Conservation (phyloP, 2,329 filamentous ascomycete species). For the Incumbomyces lentus region DNA sequence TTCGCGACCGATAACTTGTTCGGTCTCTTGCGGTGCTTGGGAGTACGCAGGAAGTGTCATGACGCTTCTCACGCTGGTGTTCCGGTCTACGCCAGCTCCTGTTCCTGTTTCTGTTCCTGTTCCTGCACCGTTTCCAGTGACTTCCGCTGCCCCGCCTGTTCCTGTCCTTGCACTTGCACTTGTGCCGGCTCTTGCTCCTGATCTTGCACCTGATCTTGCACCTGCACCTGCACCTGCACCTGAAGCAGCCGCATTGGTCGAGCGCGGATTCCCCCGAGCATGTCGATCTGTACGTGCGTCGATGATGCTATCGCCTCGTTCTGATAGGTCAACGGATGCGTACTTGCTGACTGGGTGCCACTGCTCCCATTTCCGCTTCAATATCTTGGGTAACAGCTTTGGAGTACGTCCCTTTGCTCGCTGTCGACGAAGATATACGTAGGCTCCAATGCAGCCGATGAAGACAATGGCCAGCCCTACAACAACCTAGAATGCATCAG, state of each 20-base stretch:
- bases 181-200: neutral
- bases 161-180: neutral
- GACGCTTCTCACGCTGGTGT: conserved; percentile 81
- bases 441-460: conserved; percentile 8
- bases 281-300: neutral
- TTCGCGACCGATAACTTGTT: conserved; percentile 76
- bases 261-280: neutral
- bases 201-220: too few species aligned
- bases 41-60: conserved; percentile 88
- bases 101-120: neutral
- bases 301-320: conserved; percentile 4
- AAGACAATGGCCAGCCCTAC: conserved; percentile 14
- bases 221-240: too few species aligned
- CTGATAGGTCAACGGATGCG: neutral
- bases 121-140: neutral
- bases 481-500: conserved; percentile 4
- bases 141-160: neutral
- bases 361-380: conserved; percentile 16
- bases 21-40: conserved; percentile 58
- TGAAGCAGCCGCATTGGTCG: neutral
- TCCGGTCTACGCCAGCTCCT: conserved; percentile 54
- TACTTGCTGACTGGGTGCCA: conserved; percentile 20
- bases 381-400: conserved; percentile 14
- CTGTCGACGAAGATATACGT: conserved; percentile 11
- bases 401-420: conserved; percentile 14